Conservation (phyloP, 306 rosid species). For the Vachellia collinsii region DNA sequence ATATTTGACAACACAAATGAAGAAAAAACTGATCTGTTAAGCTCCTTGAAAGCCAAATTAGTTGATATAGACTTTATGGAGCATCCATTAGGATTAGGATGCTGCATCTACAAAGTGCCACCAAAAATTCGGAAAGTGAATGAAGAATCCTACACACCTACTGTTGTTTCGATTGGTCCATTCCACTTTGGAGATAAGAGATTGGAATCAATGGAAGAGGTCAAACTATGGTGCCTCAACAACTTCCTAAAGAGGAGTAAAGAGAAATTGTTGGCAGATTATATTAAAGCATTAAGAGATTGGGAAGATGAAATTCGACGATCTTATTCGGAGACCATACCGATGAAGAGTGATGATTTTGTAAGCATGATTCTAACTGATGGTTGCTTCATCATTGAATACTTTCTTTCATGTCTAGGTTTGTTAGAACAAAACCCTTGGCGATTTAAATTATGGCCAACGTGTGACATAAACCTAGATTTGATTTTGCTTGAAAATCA, state of each 20-base stretch:
- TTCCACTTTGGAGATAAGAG: background rate
- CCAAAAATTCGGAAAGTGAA: background rate
- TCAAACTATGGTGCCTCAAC: background rate
- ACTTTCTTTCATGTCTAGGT: background rate
- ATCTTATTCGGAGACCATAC: background rate
- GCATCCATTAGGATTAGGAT: background rate
- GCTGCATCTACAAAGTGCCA: background rate
- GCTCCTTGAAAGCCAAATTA: background rate
- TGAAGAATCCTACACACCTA: background rate
- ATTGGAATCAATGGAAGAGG: background rate
- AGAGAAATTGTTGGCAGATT: background rate
- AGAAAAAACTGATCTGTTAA: background rate
- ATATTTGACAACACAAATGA: background rate
- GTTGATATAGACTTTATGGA: background rate
- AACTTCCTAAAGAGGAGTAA: background rate
- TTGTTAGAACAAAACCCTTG: background rate
- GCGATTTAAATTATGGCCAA: background rate
- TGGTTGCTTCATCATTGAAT: background rate
- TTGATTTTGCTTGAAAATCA: background rate
- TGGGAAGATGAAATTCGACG: background rate
- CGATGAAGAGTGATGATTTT: background rate
- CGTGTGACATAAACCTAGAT: background rate
- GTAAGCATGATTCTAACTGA: background rate
- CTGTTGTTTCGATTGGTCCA: background rate
- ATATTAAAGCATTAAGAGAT: background rate